phyloP scores from a whole-genome alignment of 805 yeast species.

The Danielia oregonensis region DNA sequence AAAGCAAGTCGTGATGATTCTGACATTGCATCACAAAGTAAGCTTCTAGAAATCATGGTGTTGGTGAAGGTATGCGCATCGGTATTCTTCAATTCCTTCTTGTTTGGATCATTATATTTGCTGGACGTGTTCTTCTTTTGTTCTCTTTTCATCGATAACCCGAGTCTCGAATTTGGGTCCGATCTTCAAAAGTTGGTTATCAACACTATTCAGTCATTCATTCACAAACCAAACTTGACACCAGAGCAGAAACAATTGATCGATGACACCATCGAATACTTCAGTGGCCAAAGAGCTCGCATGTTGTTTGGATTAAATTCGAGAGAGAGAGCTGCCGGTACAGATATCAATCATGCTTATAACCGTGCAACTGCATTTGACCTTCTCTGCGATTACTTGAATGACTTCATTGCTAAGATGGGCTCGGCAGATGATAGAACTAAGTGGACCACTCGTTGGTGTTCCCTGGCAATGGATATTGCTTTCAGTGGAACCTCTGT shows the following conservation, averaged over 20 bases:
- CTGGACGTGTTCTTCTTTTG: slow-evolving; percentile 71
- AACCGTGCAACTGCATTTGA: slow-evolving; percentile 50
- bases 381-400: slow-evolving; percentile 52
- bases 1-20: slow-evolving; percentile 44
- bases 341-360: slow-evolving; percentile 31
- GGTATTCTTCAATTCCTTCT: slow-evolving; percentile 65
- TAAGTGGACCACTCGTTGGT: slow-evolving; percentile 65
- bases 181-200: slow-evolving; percentile 59
- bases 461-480: slow-evolving; percentile 58
- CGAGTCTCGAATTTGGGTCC: slow-evolving; percentile 52
- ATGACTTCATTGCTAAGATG: slow-evolving; percentile 48
- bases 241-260: slow-evolving; percentile 36
- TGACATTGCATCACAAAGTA: slow-evolving; percentile 37
- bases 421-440: slow-evolving; percentile 45
- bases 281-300: slow-evolving; percentile 61
- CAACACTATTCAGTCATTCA: slow-evolving; percentile 67
- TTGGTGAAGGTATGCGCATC: slow-evolving; percentile 60
- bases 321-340: slow-evolving; percentile 41
- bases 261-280: slow-evolving; percentile 42
- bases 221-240: slow-evolving; percentile 52
- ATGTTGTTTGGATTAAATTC: slow-evolving; percentile 63
- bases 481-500: slow-evolving; percentile 53
- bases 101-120: slow-evolving; percentile 58
- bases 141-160: slow-evolving; percentile 54
- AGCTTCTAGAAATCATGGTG: slow-evolving; percentile 70